Percentiles rank a stretch among this genome's conserved stretches.
Evolutionary conservation across 2,329 filamentous ascomycete species (phyloP).

Genomic region (Aciculosporium take): DNA sequence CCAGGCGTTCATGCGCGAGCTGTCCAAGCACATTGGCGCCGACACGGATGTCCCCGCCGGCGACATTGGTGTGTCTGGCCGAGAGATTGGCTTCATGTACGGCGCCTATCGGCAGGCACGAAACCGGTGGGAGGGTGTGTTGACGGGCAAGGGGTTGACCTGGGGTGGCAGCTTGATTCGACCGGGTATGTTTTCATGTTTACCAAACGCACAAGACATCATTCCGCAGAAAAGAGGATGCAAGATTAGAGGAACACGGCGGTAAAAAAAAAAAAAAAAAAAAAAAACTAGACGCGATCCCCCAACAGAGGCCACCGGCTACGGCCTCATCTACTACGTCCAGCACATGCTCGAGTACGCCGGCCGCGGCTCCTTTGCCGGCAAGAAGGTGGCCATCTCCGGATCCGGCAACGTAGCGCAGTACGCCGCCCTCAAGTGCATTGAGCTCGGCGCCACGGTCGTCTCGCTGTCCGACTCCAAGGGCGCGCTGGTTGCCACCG

Average conservation of each 20-base stretch:
- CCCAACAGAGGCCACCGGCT: conserved; percentile 71
- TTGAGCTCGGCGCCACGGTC: conserved; percentile 87
- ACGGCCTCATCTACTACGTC: conserved; percentile 93
- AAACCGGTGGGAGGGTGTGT: conserved; percentile 88
- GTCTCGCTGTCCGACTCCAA: conserved; percentile 88
- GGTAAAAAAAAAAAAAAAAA: too few relatives aligned
- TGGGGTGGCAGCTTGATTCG: conserved; percentile 94
- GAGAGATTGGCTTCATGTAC: conserved; percentile 91
- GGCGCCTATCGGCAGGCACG: conserved; percentile 79
- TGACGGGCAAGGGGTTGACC: conserved; percentile 85
- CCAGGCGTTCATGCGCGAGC: conserved; percentile 87
- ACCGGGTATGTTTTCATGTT: conserved; percentile 33
- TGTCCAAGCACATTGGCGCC: conserved; percentile 89
- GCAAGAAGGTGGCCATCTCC: conserved; percentile 90
- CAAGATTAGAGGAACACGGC: too few relatives aligned
- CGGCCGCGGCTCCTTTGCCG: conserved; percentile 70
- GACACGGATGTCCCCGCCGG: conserved; percentile 94
- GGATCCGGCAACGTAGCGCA: conserved; percentile 97
- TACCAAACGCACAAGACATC: not conserved
- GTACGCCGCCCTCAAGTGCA: conserved; percentile 90
- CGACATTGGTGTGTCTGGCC: conserved; percentile 85
- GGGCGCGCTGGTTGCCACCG: conserved; percentile 65
- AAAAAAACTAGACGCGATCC: conserved; percentile 1
- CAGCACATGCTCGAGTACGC: conserved; percentile 90
- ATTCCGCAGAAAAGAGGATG: too few relatives aligned